A percentile compares a stretch with the other conserved stretches of the same genome.
These are phyloP conservation scores for Podila clonocystis DNA, from an alignment of 192 early-diverging fungal species.

Conservation along the genomic window DNA sequence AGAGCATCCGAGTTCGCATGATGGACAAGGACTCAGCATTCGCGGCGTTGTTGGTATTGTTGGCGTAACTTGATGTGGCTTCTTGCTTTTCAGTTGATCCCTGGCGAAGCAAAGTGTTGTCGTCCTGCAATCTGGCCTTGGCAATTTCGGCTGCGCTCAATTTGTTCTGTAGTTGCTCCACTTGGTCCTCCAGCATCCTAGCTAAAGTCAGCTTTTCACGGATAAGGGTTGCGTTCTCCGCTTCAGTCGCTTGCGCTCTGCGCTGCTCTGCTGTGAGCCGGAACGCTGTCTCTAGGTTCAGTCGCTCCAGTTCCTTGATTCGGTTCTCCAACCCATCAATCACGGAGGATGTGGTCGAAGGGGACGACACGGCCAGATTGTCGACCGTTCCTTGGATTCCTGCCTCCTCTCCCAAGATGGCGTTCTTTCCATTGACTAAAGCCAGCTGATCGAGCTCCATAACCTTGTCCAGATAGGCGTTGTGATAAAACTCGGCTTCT, in stretches of 20 bases:
- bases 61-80: background rate
- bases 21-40: slow-evolving; percentile 31
- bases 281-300: slow-evolving; percentile 41
- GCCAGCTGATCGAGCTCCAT: slow-evolving; percentile 48
- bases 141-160: slow-evolving; percentile 42
- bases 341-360: background rate
- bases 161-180: slow-evolving; percentile 45
- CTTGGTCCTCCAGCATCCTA: slow-evolving; percentile 43
- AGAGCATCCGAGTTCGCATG: slow-evolving; percentile 44
- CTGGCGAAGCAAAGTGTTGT: slow-evolving; percentile 33
- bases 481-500: slow-evolving; percentile 49
- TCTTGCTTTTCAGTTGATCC: slow-evolving; percentile 17
- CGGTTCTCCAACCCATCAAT: slow-evolving; percentile 34
- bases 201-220: slow-evolving; percentile 45
- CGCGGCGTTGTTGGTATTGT: background rate
- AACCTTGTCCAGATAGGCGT: slow-evolving; percentile 49
- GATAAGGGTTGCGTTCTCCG: slow-evolving; percentile 33
- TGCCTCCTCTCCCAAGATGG: background rate
- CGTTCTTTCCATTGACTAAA: slow-evolving; percentile 29
- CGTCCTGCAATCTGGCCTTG: slow-evolving; percentile 38
- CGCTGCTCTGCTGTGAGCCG: slow-evolving; percentile 42
- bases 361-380: background rate
- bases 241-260: slow-evolving; percentile 35
- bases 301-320: slow-evolving; percentile 33
- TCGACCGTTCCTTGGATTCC: slow-evolving; percentile 8